Percentiles rank a stretch among this genome's conserved stretches.
These are phyloP conservation scores for Dendrocalamus sinicus DNA, from an alignment of 176 grass and related monocot species.

Conservation along the genomic window DNA sequence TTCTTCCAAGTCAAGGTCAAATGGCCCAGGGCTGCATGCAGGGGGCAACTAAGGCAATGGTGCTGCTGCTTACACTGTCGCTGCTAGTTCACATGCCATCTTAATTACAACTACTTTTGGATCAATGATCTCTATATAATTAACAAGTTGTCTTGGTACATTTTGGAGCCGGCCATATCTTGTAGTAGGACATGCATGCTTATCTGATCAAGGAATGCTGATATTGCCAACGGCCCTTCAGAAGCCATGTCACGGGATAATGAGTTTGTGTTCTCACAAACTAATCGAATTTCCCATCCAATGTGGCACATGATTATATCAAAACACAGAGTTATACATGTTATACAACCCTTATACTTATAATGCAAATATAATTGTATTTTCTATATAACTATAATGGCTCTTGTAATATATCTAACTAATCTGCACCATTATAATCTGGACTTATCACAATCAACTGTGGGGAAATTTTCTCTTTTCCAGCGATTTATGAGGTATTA, in stretches of 20 bases:
- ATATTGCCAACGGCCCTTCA: not conserved
- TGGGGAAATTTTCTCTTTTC: too few relatives aligned
- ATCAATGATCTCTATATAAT: conserved; percentile 11
- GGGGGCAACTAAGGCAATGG: conserved; percentile 2
- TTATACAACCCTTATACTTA: too few relatives aligned
- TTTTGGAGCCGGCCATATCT: conserved; percentile 19
- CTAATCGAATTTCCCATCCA: too few relatives aligned
- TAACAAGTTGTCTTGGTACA: conserved; percentile 14
- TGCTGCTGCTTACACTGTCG: conserved; percentile 30
- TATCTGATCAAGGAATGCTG: not conserved
- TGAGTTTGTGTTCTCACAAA: too few relatives aligned
- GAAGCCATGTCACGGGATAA: not conserved
- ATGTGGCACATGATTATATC: too few relatives aligned
- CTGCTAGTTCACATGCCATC: conserved; percentile 40
- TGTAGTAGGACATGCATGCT: conserved; percentile 1
- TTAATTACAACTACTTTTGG: conserved; percentile 20
- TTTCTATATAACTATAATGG: too few relatives aligned
- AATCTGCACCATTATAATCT: too few relatives aligned
- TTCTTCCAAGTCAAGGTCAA: conserved; percentile 3
- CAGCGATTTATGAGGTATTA: too few relatives aligned
- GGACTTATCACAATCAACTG: too few relatives aligned
- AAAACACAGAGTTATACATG: too few relatives aligned
- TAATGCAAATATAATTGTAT: too few relatives aligned
- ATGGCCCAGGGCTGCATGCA: not conserved
- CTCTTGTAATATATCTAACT: too few relatives aligned